Evolutionary conservation across 192 early-diverging fungal genomes (phyloP).

Genomic region (Linnemannia zychae): DNA sequence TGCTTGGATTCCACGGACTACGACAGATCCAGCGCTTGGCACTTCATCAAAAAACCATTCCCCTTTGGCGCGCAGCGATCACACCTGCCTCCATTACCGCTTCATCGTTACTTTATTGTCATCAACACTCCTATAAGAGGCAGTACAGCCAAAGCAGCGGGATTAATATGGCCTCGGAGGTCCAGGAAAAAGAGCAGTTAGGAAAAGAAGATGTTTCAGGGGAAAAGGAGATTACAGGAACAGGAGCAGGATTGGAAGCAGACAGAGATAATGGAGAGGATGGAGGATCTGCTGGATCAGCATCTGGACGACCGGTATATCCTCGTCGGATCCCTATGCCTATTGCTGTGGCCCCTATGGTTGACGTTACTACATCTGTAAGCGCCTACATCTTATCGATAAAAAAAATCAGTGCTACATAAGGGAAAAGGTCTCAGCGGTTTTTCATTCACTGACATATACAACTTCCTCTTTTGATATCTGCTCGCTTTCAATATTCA

Average conservation of each 20-base stretch:
- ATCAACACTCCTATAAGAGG: background rate
- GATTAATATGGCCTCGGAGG: background rate
- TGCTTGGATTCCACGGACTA: constrained; percentile 18
- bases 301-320: constrained; percentile 30
- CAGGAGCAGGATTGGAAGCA: background rate
- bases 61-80: background rate
- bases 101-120: background rate
- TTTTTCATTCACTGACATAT: no score
- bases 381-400: constrained; percentile 16
- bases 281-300: constrained; percentile 4
- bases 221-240: background rate
- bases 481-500: constrained; percentile 11
- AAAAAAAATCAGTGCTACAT: no score
- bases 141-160: background rate
- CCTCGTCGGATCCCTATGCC: constrained; percentile 41
- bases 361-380: constrained; percentile 80
- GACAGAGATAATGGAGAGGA: no score
- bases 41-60: constrained; percentile 5
- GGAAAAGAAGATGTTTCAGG: background rate
- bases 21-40: constrained; percentile 23
- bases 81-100: constrained; percentile 3
- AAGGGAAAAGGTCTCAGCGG: no score
- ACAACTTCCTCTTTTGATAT: no score
- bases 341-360: constrained; percentile 80
- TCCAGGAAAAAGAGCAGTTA: background rate